These are phyloP conservation scores for Pseudogymnoascus sp. DNA, from an alignment of 2,329 filamentous ascomycete species.

Conservation along the genomic window DNA sequence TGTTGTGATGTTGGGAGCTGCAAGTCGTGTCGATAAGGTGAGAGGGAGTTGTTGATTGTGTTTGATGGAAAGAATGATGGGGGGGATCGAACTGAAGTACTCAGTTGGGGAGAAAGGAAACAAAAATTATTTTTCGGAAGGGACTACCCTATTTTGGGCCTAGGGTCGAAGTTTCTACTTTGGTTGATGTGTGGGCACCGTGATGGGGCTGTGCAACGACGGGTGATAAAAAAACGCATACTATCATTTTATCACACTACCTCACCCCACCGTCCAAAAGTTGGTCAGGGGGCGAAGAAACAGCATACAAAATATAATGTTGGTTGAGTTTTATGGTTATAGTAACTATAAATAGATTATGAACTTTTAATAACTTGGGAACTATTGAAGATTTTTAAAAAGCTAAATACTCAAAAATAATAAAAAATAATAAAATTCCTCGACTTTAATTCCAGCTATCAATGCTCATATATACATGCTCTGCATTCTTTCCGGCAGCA, in stretches of 20 bases:
- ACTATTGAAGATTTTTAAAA: background rate
- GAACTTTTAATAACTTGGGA: background rate
- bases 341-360: background rate
- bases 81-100: constrained; percentile 6
- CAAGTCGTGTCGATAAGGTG: constrained; percentile 2
- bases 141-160: constrained; percentile 8
- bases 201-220: background rate
- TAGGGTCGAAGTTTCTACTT: constrained; percentile 11
- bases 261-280: background rate
- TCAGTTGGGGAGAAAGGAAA: constrained; percentile 6
- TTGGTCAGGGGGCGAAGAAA: no score
- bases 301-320: background rate
- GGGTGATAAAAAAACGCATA: background rate
- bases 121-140: constrained; percentile 11
- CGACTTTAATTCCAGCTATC: background rate
- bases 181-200: background rate
- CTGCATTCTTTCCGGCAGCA: no score
- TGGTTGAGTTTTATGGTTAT: background rate
- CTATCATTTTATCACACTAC: background rate
- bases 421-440: background rate
- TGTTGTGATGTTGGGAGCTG: constrained; percentile 4
- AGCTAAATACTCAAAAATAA: background rate
- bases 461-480: background rate
- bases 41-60: constrained; percentile 4
- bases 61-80: constrained; percentile 11